A percentile compares a stretch with the other conserved stretches of the same genome.
These are phyloP conservation scores for Quercus tomentella DNA, from an alignment of 331 rosid genomes.

Conservation along the genomic window DNA sequence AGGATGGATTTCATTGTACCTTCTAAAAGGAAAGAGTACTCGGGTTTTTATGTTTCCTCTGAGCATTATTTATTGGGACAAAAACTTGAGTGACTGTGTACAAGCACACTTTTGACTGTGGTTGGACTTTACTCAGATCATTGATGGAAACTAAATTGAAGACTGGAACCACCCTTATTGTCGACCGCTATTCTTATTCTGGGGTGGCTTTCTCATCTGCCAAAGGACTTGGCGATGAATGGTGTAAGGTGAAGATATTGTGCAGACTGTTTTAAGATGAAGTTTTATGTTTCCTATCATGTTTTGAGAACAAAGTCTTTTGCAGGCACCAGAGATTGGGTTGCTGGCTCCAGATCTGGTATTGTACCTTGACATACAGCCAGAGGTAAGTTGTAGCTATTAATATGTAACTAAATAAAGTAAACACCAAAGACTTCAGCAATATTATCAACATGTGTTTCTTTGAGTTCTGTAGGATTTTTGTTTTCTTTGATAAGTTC, in stretches of 20 bases:
- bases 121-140: slow-evolving; percentile 42
- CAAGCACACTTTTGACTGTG: neutral
- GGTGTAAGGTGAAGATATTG: slow-evolving; percentile 73
- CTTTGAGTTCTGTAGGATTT: neutral
- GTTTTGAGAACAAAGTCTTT: slow-evolving; percentile 15
- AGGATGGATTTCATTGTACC: neutral
- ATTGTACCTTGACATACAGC: slow-evolving; percentile 77
- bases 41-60: neutral
- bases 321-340: slow-evolving; percentile 84
- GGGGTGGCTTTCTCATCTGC: slow-evolving; percentile 95
- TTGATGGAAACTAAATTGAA: slow-evolving; percentile 82
- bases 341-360: slow-evolving; percentile 80
- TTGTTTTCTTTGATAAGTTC: neutral
- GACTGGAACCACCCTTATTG: slow-evolving; percentile 78
- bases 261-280: neutral
- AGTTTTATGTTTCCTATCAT: neutral
- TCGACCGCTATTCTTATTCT: slow-evolving; percentile 91
- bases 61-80: neutral
- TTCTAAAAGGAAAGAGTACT: neutral
- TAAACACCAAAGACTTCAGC: neutral
- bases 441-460: neutral
- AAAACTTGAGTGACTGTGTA: neutral
- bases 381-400: slow-evolving; percentile 52
- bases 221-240: slow-evolving; percentile 77
- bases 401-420: neutral